Percentiles rank a stretch among this genome's conserved stretches.
Conservation (phyloP, 1,139 yeast species). For the Candida tropicalis region DNA sequence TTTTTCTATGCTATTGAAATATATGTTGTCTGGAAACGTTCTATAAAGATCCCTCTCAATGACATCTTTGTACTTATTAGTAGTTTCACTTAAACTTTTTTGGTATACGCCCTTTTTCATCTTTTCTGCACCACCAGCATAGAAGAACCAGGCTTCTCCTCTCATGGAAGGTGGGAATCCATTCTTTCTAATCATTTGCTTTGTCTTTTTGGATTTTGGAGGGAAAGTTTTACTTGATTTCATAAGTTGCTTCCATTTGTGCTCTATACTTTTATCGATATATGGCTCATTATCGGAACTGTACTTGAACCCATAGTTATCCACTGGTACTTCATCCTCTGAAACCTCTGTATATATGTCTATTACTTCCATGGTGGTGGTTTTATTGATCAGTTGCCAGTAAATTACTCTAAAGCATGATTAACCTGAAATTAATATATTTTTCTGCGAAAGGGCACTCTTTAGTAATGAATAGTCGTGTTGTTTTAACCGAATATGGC, state of each 20-base stretch:
- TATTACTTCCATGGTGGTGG: slow-evolving; percentile 3
- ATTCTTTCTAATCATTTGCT: slow-evolving; percentile 71
- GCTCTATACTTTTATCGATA: neutral
- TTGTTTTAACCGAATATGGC: no score
- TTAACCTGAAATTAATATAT: no score
- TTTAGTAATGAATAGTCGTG: no score
- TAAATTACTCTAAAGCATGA: no score
- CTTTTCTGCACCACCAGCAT: slow-evolving; percentile 87
- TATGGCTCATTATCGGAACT: neutral
- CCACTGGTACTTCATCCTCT: neutral
- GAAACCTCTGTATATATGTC: slow-evolving; percentile 2
- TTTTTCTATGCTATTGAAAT: slow-evolving; percentile 47
- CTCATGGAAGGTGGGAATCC: slow-evolving; percentile 98
- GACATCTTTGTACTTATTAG: slow-evolving; percentile 79
- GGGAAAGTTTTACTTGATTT: slow-evolving; percentile 59
- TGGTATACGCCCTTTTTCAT: slow-evolving; percentile 76
- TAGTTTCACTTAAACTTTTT: slow-evolving; percentile 59
- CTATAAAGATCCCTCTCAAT: slow-evolving; percentile 91
- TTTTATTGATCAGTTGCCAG: no score
- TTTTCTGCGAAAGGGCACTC: no score
- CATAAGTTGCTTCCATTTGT: slow-evolving; percentile 3
- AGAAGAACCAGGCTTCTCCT: slow-evolving; percentile 95
- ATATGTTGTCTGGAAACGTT: slow-evolving; percentile 90
- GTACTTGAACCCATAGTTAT: slow-evolving; percentile 1
- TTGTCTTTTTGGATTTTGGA: slow-evolving; percentile 78